Percentiles rank a stretch among this genome's conserved stretches.
Conservation (phyloP, 176 grass and related monocot genomes). For the Saccharum officinarum region DNA sequence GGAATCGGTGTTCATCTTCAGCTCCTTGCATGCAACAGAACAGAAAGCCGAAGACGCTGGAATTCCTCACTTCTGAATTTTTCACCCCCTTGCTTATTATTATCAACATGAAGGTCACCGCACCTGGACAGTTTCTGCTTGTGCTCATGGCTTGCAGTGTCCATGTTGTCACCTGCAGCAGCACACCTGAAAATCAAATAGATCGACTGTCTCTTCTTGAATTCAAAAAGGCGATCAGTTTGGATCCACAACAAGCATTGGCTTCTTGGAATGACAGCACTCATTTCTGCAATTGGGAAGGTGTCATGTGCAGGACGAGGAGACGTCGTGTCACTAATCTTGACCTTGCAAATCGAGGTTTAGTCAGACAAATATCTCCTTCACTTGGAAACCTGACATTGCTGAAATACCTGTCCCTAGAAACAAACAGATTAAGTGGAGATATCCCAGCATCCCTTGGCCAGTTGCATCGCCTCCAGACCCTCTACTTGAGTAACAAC, state of each 20-base stretch:
- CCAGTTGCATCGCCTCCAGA: neutral
- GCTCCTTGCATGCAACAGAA: too few relatives aligned
- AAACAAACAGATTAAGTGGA: neutral
- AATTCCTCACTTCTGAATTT: neutral
- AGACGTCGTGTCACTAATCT: neutral
- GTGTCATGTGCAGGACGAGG: neutral
- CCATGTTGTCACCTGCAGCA: neutral
- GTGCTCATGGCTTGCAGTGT: neutral
- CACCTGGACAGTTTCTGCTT: neutral
- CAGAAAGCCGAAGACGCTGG: too few relatives aligned
- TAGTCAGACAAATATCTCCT: conserved; percentile 11
- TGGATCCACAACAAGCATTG: too few relatives aligned
- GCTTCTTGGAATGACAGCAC: too few relatives aligned
- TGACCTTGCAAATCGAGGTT: neutral
- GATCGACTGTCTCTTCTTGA: too few relatives aligned
- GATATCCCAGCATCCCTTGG: conserved; percentile 25
- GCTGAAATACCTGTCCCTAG: neutral
- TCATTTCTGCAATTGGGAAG: too few relatives aligned
- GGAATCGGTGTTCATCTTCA: too few relatives aligned
- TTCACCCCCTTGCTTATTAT: too few relatives aligned
- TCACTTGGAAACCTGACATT: conserved; percentile 5
- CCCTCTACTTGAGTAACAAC: neutral
- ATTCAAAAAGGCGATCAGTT: too few relatives aligned
- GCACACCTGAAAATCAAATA: too few relatives aligned
- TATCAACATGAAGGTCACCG: neutral